Conservation (phyloP, 306 rosid genomes). For the Begonia fuchsioides region DNA sequence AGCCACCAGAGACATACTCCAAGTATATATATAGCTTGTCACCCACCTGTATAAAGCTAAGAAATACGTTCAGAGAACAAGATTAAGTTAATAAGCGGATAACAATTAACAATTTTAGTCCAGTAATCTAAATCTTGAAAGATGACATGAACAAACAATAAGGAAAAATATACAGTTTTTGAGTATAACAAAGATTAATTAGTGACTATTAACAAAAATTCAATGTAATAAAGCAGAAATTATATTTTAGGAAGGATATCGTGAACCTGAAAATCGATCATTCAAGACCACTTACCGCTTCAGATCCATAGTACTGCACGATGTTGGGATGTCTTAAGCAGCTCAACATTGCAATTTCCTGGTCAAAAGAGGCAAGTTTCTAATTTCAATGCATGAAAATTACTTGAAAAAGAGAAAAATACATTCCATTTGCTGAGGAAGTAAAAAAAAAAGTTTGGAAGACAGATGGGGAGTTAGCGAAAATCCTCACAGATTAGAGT, state of each 20-base stretch:
- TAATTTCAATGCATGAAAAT: conserved; percentile 8
- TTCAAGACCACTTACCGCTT: conserved; percentile 37
- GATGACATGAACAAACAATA: no score
- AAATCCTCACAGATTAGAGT: conserved; percentile 14
- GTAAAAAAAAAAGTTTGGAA: not conserved
- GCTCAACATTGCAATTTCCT: conserved; percentile 83
- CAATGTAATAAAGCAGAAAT: no score
- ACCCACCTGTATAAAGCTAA: conserved; percentile 15
- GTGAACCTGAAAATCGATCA: not conserved
- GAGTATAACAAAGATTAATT: no score
- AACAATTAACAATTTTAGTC: not conserved
- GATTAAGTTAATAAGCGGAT: not conserved
- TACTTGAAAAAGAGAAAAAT: not conserved
- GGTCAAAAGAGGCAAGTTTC: conserved; percentile 12
- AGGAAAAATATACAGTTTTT: no score
- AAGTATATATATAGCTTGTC: conserved; percentile 32
- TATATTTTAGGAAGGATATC: no score
- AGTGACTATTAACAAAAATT: no score
- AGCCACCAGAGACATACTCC: conserved; percentile 95
- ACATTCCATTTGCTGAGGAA: not conserved
- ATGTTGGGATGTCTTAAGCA: conserved; percentile 84
- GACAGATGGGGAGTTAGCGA: conserved; percentile 4
- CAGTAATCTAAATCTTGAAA: no score
- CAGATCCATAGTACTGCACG: conserved; percentile 85
- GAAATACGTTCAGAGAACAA: not conserved